Evolutionary conservation across 192 early-diverging fungal genomes (phyloP), one percentile per base, ranked within the genome.

Genomic region (Gamsiella multidivaricata): DNA sequence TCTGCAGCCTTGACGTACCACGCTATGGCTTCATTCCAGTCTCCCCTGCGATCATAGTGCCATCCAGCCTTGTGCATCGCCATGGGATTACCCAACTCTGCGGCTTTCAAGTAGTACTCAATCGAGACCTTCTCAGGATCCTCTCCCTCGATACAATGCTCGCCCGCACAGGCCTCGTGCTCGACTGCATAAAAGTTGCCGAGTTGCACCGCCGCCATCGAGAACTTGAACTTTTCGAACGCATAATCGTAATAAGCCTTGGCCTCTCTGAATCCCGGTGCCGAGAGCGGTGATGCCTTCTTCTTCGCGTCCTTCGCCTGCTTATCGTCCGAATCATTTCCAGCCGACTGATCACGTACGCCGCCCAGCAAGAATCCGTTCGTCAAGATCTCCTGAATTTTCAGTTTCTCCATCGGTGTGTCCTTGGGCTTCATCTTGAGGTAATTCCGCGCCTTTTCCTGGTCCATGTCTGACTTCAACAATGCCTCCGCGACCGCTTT

Each of bases 141-240:
- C 54, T 81, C 71, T 29, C 81, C 84, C n/a, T 65, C 60, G 8
- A 66, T 34, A 55, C 84, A 72, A 58, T 86, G 82, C 47, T 67
- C 80, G 11, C 85, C 85, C 20, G 39, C 41, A 41, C 83, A 83
- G 49, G 81, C 74, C 47, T 82, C 82, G 26, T 63, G 62, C 63
- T 86, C 85, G 56, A 84, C 83, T 17, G 70, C 55, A 39, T 86
- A 86, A 33, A 86, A 80, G 0, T 81, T 83, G 11, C 83, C 83
- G 31, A 84, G 56, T 55, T 86, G 85, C 22, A 84, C 85, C 34
- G 83, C 83, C 25, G 85, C 85, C 85, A 86, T 84, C 15, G 85
- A 61, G 62, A 84, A 86, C 1, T 73, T 58, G 50, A 69, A 69
- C 59, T 83, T 79, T 23, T 82, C 75, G 32, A 86, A 81, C 28